Percentiles rank a stretch among this genome's conserved stretches.
These are phyloP conservation scores for Saccharomyces cerevisiae DNA, from an alignment of 805 yeast genomes.

Conservation along the genomic window DNA sequence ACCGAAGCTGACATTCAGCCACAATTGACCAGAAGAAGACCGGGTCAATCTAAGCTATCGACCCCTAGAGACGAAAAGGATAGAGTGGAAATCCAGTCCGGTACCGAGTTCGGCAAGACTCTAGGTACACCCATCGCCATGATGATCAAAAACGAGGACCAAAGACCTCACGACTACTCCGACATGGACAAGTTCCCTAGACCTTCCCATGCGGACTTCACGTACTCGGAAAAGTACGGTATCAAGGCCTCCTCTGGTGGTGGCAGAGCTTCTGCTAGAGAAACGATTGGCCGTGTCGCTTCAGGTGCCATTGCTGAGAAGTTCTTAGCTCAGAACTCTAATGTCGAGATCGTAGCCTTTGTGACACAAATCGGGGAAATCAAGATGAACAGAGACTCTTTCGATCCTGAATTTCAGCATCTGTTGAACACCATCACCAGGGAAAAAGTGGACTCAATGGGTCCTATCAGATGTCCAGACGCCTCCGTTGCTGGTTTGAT, in stretches of 20 bases:
- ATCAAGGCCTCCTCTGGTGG: constrained; percentile 93
- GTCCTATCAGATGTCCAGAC: constrained; percentile 93
- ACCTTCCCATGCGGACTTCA: constrained; percentile 96
- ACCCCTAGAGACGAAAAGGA: constrained; percentile 97
- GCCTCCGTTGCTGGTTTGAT: constrained; percentile 59
- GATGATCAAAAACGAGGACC: constrained; percentile 90
- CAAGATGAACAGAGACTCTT: constrained; percentile 66
- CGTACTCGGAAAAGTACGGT: constrained; percentile 85
- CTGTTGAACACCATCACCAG: constrained; percentile 72
- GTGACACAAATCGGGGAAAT: constrained; percentile 86
- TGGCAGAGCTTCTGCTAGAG: constrained; percentile 95
- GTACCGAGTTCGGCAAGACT: constrained; percentile 84
- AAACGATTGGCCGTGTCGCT: constrained; percentile 97
- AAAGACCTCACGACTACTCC: constrained; percentile 90
- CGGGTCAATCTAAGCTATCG: constrained; percentile 86
- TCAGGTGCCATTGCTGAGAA: constrained; percentile 98
- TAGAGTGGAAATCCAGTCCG: constrained; percentile 84
- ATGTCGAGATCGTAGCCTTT: constrained; percentile 92
- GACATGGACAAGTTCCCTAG: constrained; percentile 95
- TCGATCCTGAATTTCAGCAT: constrained; percentile 54
- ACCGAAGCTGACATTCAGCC: constrained; percentile 89
- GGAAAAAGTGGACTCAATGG: constrained; percentile 77
- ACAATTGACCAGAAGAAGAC: constrained; percentile 92
- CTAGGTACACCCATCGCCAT: constrained; percentile 94
- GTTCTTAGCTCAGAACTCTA: constrained; percentile 62